These are phyloP conservation scores for Daldinia childiae DNA, from an alignment of 495 filamentous ascomycete species.

Conservation along the genomic window DNA sequence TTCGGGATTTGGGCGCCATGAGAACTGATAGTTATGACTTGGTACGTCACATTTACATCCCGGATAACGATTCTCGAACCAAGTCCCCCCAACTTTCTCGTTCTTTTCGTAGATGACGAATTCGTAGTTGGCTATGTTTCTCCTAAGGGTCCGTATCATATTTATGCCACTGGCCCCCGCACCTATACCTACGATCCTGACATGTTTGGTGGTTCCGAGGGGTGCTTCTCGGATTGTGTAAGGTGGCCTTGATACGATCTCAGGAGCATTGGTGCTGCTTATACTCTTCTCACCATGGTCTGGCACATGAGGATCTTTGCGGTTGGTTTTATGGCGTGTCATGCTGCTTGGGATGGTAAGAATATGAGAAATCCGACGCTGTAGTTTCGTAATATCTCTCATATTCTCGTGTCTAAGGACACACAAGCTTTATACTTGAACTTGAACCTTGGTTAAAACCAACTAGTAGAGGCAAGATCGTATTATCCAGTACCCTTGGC, in stretches of 20 bases:
- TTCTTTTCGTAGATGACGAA: conserved; percentile 84
- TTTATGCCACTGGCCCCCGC: conserved; percentile 62
- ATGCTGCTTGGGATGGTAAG: conserved; percentile 35
- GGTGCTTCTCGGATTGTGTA: conserved; percentile 56
- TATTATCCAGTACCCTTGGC: conserved; percentile 17
- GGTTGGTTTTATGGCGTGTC: conserved; percentile 43
- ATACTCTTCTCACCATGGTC: conserved; percentile 12
- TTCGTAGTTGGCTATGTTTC: conserved; percentile 58
- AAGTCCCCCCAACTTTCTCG: conserved; percentile 67
- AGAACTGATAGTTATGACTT: conserved; percentile 64
- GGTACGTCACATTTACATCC: conserved; percentile 66
- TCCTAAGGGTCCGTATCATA: conserved; percentile 55
- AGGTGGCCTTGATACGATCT: conserved; percentile 21
- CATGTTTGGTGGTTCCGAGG: conserved; percentile 53
- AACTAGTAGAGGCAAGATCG: neutral
- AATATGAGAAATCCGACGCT: conserved; percentile 39
- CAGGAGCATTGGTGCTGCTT: conserved; percentile 22
- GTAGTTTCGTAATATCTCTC: conserved; percentile 28
- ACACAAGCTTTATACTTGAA: conserved; percentile 30
- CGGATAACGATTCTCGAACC: conserved; percentile 68
- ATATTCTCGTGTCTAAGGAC: conserved; percentile 21
- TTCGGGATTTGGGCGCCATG: conserved; percentile 64
- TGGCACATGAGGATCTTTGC: conserved; percentile 24
- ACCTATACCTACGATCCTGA: conserved; percentile 60
- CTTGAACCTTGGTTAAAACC: neutral